Evolutionary conservation across 2,329 filamentous ascomycete genomes (phyloP).

Genomic region (Talaromyces sp.): DNA sequence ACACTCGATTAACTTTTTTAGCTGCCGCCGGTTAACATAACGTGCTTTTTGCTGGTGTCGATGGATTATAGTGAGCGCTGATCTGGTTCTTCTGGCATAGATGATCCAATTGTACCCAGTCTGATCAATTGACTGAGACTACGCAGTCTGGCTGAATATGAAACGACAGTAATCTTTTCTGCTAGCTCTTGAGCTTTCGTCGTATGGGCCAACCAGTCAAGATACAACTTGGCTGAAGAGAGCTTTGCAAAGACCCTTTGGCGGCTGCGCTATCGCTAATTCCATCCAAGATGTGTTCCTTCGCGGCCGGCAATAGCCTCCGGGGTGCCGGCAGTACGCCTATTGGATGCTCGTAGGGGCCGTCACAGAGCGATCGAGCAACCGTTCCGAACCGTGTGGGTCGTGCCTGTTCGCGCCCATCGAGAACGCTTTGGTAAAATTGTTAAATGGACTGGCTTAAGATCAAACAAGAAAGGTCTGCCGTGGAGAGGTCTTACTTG

Average conservation of each 20-base stretch:
- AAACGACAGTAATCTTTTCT: background rate
- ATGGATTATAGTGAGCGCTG: background rate
- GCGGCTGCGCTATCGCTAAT: constrained; percentile 24
- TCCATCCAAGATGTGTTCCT: constrained; percentile 21
- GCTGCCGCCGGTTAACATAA: constrained; percentile 44
- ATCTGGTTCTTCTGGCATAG: background rate
- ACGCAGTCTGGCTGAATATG: background rate
- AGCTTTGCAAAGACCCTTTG: constrained; percentile 23
- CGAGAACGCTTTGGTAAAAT: constrained; percentile 26
- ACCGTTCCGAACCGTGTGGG: constrained; percentile 27
- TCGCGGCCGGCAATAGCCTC: constrained; percentile 26
- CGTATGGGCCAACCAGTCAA: background rate
- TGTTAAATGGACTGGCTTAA: constrained; percentile 35
- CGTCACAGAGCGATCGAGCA: constrained; percentile 27
- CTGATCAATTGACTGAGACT: background rate
- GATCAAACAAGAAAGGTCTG: constrained; percentile 25
- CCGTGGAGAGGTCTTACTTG: background rate
- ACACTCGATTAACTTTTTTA: constrained; percentile 47
- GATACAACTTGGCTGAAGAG: background rate
- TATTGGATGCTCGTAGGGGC: constrained; percentile 25
- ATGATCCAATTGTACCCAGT: background rate
- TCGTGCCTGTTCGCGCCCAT: constrained; percentile 31
- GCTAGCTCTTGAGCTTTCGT: background rate
- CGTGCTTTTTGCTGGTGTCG: constrained; percentile 36
- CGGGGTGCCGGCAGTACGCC: constrained; percentile 28